These are phyloP conservation scores for Isabelozyma heimii DNA, from an alignment of 805 yeast species.

Conservation along the genomic window DNA sequence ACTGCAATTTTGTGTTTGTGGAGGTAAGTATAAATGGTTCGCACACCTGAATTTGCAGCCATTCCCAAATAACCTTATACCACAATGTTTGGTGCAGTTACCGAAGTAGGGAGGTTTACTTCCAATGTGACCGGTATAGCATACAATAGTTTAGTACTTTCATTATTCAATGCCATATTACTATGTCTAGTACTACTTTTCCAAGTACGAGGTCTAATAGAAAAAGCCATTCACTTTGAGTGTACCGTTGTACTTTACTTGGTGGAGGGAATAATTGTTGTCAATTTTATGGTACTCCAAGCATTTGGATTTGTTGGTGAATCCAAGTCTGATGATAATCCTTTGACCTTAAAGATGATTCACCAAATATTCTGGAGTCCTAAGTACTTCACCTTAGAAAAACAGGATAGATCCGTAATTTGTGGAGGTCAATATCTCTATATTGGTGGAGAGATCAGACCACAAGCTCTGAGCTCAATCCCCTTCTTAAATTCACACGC, in stretches of 20 bases:
- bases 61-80: not conserved
- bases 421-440: not conserved
- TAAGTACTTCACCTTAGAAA: not conserved
- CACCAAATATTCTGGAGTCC: not conserved
- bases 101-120: not conserved
- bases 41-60: not conserved
- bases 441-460: not conserved
- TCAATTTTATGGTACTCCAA: not conserved
- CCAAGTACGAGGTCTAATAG: not conserved
- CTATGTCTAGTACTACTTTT: not conserved
- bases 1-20: not conserved
- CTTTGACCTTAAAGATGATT: not conserved
- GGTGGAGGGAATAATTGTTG: not conserved
- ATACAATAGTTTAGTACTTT: not conserved
- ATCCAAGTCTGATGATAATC: not conserved
- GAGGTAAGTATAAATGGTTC: not conserved
- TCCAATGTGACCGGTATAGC: not conserved
- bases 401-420: not conserved
- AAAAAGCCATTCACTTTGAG: not conserved
- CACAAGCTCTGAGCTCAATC: not conserved
- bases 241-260: not conserved
- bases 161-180: not conserved
- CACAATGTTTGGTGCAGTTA: not conserved
- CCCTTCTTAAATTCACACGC: not conserved
- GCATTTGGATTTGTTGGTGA: not conserved